Conservation (phyloP, 2,329 filamentous ascomycete genomes). For the Alternaria triticimaculans region DNA sequence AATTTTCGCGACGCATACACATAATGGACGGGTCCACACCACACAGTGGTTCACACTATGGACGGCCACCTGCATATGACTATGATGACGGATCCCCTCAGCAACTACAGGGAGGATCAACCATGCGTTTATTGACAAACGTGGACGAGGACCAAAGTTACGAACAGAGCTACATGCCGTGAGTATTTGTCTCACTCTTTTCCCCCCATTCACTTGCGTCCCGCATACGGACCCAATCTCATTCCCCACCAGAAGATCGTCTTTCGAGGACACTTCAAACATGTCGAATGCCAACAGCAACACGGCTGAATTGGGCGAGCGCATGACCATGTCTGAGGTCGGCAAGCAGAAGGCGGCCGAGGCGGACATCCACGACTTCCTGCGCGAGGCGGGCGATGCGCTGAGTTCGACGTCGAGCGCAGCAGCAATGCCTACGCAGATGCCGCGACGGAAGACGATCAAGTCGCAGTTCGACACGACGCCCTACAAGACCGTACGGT, state of each 20-base stretch:
- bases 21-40: constrained; percentile 45
- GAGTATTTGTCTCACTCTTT: constrained; percentile 44
- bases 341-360: constrained; percentile 43
- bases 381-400: constrained; percentile 50
- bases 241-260: constrained; percentile 33
- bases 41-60: constrained; percentile 45
- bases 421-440: constrained; percentile 20
- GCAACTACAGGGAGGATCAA: constrained; percentile 50
- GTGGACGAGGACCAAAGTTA: constrained; percentile 52
- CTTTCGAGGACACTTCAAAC: constrained; percentile 40
- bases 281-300: constrained; percentile 44
- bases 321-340: constrained; percentile 32
- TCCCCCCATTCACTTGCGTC: constrained; percentile 34
- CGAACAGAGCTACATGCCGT: constrained; percentile 50
- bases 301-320: constrained; percentile 40
- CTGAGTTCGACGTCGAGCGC: constrained; percentile 26
- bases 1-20: constrained; percentile 9
- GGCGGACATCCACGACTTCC: constrained; percentile 52
- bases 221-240: constrained; percentile 29
- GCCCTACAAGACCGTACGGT: constrained; percentile 24
- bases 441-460: constrained; percentile 34
- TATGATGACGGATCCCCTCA: constrained; percentile 48
- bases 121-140: constrained; percentile 59
- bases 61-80: constrained; percentile 55
- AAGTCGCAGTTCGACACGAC: constrained; percentile 29